These are phyloP conservation scores for Clitopilus hobsonii DNA, from an alignment of 768 basidiomycete genomes.

Conservation along the genomic window DNA sequence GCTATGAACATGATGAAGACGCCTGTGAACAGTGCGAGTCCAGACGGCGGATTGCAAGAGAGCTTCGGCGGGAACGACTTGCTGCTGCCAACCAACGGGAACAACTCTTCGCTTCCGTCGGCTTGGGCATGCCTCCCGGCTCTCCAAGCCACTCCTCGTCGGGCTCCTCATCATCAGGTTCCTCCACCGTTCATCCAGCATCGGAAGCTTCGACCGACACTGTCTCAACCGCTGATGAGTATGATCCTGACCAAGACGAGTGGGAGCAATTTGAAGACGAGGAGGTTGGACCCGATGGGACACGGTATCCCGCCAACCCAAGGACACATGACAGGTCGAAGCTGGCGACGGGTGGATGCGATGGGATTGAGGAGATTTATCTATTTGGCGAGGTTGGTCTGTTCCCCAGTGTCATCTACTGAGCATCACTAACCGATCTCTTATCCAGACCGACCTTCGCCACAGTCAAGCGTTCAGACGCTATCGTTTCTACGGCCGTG, in stretches of 20 bases:
- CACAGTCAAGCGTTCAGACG: constrained; percentile 46
- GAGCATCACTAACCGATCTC: not conserved
- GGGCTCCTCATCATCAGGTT: not conserved
- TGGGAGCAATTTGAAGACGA: constrained; percentile 7
- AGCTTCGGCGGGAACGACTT: not conserved
- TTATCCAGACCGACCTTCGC: constrained; percentile 41
- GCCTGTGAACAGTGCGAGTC: not conserved
- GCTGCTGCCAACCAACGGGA: not conserved
- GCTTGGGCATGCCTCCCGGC: not conserved
- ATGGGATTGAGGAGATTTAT: constrained; percentile 56
- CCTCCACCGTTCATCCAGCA: not conserved
- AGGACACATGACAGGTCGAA: constrained; percentile 4
- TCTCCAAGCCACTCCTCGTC: not conserved
- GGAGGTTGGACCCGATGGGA: constrained; percentile 8
- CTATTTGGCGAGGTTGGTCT: constrained; percentile 51
- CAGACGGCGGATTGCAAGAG: not conserved
- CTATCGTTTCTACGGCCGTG: constrained; percentile 46
- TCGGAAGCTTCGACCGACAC: not conserved
- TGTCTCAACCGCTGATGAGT: not conserved
- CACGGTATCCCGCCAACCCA: constrained; percentile 16
- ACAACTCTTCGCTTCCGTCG: not conserved
- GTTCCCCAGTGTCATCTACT: constrained; percentile 2
- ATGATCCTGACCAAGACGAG: not conserved
- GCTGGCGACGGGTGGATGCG: constrained; percentile 26
- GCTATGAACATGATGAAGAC: constrained; percentile 5